A percentile compares a stretch with the other conserved stretches of the same genome.
phyloP scores from a whole-genome alignment of 1,284 basidiomycete species.

The Schizophyllum commune region DNA sequence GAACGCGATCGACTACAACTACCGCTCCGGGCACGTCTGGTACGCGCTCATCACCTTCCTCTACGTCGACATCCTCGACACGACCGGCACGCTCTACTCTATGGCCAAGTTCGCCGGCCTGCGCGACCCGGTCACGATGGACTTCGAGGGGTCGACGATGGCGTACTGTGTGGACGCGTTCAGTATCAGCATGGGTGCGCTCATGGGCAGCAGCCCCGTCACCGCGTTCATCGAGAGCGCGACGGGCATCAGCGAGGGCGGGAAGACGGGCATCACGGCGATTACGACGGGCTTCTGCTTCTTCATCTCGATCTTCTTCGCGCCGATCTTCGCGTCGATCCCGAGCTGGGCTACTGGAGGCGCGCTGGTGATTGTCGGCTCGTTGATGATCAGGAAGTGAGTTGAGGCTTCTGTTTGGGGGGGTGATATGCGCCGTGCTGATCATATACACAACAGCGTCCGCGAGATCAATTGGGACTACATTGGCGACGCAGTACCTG shows the following conservation, averaged over 20 bases:
- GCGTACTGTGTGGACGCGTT: conserved; percentile 84
- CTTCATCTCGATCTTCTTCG: conserved; percentile 84
- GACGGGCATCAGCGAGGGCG: conserved; percentile 76
- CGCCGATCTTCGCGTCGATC: conserved; percentile 85
- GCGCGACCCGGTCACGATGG: conserved; percentile 76
- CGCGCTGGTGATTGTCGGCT: conserved; percentile 81
- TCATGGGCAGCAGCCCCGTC: conserved; percentile 83
- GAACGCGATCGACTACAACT: conserved; percentile 41
- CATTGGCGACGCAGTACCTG: conserved; percentile 78
- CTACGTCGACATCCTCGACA: conserved; percentile 74
- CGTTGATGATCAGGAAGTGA: conserved; percentile 82
- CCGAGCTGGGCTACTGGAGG: conserved; percentile 87
- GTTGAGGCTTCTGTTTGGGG: not conserved
- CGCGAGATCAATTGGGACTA: conserved; percentile 88
- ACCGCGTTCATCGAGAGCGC: conserved; percentile 86
- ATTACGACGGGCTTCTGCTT: conserved; percentile 72
- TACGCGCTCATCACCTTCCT: conserved; percentile 84
- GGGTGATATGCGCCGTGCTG: not conserved
- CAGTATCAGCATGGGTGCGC: conserved; percentile 73
- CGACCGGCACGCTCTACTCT: conserved; percentile 76
- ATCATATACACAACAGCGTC: conserved; percentile 32
- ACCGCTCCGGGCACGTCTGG: conserved; percentile 60
- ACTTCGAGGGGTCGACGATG: conserved; percentile 82
- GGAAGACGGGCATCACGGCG: conserved; percentile 82
- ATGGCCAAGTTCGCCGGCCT: conserved; percentile 92